Conservation (phyloP, 1,284 basidiomycete genomes). For the Cryptococcus sp. region DNA sequence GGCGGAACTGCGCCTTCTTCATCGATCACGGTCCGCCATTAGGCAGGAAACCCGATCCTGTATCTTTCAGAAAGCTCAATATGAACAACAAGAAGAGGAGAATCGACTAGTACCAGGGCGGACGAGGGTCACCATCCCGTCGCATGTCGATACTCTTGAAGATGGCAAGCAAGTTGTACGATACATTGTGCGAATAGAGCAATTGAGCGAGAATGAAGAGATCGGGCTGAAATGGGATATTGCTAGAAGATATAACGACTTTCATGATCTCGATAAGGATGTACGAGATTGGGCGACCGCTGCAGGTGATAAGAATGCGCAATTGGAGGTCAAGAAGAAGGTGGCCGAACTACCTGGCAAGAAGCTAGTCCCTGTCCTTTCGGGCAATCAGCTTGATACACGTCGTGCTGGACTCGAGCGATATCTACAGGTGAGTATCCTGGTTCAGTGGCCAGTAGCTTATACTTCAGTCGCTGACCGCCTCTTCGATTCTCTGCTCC, state of each 20-base stretch:
- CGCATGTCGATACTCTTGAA: constrained; percentile 67
- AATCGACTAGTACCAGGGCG: constrained; percentile 74
- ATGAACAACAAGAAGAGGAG: constrained; percentile 81
- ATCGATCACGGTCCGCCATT: constrained; percentile 73
- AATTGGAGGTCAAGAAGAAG: constrained; percentile 55
- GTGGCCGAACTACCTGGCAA: constrained; percentile 77
- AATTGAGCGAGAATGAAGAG: constrained; percentile 63
- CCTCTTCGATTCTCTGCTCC: constrained; percentile 71
- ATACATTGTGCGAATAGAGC: constrained; percentile 88
- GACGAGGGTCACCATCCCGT: constrained; percentile 72
- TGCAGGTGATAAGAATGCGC: constrained; percentile 7
- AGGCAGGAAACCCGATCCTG: constrained; percentile 76
- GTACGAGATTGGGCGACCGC: constrained; percentile 50
- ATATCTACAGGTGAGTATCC: constrained; percentile 70
- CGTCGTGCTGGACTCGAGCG: constrained; percentile 74
- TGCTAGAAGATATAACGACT: constrained; percentile 88
- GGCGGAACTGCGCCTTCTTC: constrained; percentile 75
- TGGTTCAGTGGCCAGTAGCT: background rate
- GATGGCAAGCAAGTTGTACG: constrained; percentile 78
- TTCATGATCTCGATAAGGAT: constrained; percentile 78
- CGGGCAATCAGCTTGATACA: constrained; percentile 73
- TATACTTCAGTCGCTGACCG: constrained; percentile 60
- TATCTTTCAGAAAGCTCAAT: constrained; percentile 82
- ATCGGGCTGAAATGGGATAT: constrained; percentile 74
- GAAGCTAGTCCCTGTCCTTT: constrained; percentile 74